Evolutionary conservation across 345 rosid genomes (phyloP).

Genomic region (Eucalyptus tenuipes): DNA sequence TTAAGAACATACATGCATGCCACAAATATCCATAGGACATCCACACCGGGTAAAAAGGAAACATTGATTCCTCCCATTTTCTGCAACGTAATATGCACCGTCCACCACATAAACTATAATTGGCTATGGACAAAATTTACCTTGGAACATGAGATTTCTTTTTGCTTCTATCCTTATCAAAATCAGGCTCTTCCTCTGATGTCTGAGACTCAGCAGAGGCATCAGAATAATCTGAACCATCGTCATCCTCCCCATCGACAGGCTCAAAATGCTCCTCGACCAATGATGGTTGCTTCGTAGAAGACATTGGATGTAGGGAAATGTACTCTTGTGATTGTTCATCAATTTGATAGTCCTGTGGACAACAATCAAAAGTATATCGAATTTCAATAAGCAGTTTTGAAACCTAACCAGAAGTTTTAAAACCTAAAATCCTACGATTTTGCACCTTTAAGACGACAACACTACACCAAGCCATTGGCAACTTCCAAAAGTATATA

Average conservation of each 20-base stretch:
- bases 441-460: background rate
- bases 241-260: conserved; percentile 42
- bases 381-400: background rate
- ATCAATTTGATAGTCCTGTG: conserved; percentile 77
- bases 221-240: conserved; percentile 45
- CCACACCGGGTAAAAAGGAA: background rate
- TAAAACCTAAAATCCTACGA: background rate
- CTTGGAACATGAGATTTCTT: conserved; percentile 54
- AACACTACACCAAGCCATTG: background rate
- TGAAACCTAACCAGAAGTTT: background rate
- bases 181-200: conserved; percentile 33
- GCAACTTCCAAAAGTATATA: background rate
- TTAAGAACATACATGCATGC: background rate
- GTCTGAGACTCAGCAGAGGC: conserved; percentile 20
- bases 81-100: background rate
- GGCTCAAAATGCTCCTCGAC: conserved; percentile 84
- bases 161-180: conserved; percentile 1
- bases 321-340: conserved; percentile 46
- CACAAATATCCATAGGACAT: background rate
- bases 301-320: conserved; percentile 66
- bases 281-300: conserved; percentile 49
- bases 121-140: conserved; percentile 11
- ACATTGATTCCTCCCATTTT: background rate
- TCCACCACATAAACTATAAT: background rate
- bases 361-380: background rate